Evolutionary conservation across 306 rosid genomes (phyloP).

Genomic region (Malus fusca): DNA sequence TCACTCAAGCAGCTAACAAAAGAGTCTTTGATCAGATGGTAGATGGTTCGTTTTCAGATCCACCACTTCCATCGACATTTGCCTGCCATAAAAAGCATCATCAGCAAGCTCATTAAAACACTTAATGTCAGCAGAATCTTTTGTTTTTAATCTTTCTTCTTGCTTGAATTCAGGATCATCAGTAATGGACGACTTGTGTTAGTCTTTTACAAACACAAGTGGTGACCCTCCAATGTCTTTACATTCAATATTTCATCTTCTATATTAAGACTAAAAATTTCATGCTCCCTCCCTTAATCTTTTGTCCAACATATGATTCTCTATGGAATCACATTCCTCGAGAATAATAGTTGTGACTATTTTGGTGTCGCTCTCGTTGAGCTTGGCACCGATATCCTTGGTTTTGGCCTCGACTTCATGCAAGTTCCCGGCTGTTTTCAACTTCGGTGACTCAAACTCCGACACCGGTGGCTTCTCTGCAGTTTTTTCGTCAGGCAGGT

Average conservation of each 20-base stretch:
- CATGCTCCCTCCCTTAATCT: not conserved
- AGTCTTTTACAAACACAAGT: not conserved
- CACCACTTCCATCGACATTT: conserved; percentile 37
- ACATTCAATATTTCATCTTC: not conserved
- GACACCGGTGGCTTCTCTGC: conserved; percentile 95
- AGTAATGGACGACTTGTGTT: no score
- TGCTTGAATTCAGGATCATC: not conserved
- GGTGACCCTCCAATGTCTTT: not conserved
- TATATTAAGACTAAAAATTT: not conserved
- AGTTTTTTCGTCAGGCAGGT: conserved; percentile 61
- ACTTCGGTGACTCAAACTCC: conserved; percentile 87
- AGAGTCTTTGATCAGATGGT: conserved; percentile 44
- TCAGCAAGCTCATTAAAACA: not conserved
- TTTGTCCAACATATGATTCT: not conserved
- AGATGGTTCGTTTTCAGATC: conserved; percentile 41
- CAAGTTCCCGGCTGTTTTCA: conserved; percentile 69
- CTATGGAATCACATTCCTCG: conserved; percentile 19
- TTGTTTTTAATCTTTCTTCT: not conserved
- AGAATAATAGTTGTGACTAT: not conserved
- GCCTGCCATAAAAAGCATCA: conserved; percentile 18
- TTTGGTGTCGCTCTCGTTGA: conserved; percentile 5
- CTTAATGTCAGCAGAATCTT: not conserved
- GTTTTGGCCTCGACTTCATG: conserved; percentile 25
- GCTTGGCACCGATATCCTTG: not conserved
- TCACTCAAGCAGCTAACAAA: conserved; percentile 46